Evolutionary conservation across 2,329 filamentous ascomycete genomes (phyloP), one percentile per base, ranked within the genome.

Genomic region (Xylaria sp.): DNA sequence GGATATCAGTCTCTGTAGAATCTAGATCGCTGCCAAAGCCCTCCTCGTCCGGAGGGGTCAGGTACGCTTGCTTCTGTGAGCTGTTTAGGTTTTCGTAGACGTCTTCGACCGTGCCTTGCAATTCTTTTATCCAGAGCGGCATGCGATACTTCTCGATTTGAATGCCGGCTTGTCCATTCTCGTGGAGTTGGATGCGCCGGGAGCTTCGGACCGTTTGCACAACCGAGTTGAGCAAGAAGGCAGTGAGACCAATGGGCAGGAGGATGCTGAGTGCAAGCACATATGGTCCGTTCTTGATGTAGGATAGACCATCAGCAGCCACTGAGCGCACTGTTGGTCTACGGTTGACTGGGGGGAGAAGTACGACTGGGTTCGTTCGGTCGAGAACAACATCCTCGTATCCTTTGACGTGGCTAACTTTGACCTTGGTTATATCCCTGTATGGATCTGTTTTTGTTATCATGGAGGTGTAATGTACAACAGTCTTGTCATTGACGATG

Each of bases 401-500:
- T 27, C 90, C 92, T 38, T 88, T 80, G 0, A 95, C 77, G 73
- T 91, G 96, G 75, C 92, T 92, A 71, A 93, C 82, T 25, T 90
- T 88, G 67, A 95, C 77, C 4, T 85, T 87, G 22, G 90, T 86
- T 17, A 91, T 76, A 69, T 94, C 84, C 0, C 84, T 84, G 75
- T 89, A 98, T 0, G 94, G 94, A 73, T 98, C 92, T 0, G 85
- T 91, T 73, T 89, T 89, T 27, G 90, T 85, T 51, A 97, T 93
- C 22, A 84, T 85, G 0, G 93, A 92, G 0, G 95, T 97, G 77
- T 95, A 97, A 79, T 92, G 93, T 0, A 90, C 88, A 4, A 93
- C 92, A 50, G 88, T 92, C 61, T 89, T 85, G 80, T 98, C 95
- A 78, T 97, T 97, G 75, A 92, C 82, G 53, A 97, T 89, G 76